Conservation (phyloP, 129 eudicot genomes). For the Flaveria bidentis region DNA sequence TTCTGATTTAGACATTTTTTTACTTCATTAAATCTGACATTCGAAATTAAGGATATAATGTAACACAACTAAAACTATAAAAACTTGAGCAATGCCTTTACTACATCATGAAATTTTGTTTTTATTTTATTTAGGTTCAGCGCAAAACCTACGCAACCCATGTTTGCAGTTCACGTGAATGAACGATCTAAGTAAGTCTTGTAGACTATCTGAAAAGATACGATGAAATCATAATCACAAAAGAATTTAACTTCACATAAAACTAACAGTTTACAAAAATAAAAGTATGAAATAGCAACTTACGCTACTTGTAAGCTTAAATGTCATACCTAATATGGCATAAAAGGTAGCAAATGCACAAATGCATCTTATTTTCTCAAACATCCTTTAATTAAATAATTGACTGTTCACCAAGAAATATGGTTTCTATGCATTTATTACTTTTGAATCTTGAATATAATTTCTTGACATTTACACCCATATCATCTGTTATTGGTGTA, state of each 20-base stretch:
- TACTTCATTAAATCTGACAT: no score
- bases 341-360: slow-evolving; percentile 30
- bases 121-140: background rate
- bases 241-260: background rate
- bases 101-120: background rate
- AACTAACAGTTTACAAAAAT: background rate
- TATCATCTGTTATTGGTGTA: slow-evolving; percentile 2
- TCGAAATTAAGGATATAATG: no score
- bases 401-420: slow-evolving; percentile 31
- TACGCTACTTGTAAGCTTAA: slow-evolving; percentile 22
- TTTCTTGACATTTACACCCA: slow-evolving; percentile 15
- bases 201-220: background rate
- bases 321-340: slow-evolving; percentile 22
- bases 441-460: background rate
- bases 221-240: background rate
- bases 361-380: slow-evolving; percentile 32
- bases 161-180: background rate
- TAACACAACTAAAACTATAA: no score
- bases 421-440: slow-evolving; percentile 26
- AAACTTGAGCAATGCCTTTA: background rate
- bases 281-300: background rate
- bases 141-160: no score
- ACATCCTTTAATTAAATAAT: slow-evolving; percentile 17
- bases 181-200: background rate
- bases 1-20: no score